Percentiles rank a stretch among this genome's conserved stretches.
Evolutionary conservation across 257 asterid species (phyloP).

Genomic region (Cinchona pubescens): DNA sequence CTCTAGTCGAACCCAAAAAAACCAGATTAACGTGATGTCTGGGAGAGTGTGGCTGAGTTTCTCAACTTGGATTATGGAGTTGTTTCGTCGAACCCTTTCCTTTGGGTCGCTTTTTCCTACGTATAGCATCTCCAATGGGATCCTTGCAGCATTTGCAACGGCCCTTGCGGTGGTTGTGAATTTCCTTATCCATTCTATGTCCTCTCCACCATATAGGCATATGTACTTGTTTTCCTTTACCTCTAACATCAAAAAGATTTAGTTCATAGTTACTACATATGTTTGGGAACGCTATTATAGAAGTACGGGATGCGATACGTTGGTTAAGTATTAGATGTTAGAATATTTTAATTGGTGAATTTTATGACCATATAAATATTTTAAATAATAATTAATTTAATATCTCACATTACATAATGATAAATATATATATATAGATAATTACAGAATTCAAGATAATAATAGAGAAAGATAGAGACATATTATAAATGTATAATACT

Average conservation of each 20-base stretch:
- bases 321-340: no score
- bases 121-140: constrained; percentile 70
- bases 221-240: constrained; percentile 48
- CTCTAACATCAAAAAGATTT: constrained; percentile 30
- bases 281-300: no score
- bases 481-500: no score
- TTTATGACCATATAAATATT: no score
- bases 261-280: no score
- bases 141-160: constrained; percentile 38
- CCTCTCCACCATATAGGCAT: constrained; percentile 89
- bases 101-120: constrained; percentile 73
- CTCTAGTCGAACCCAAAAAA: constrained; percentile 79
- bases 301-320: no score
- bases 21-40: constrained; percentile 52
- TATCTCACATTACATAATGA: no score
- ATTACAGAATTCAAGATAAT: not conserved
- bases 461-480: no score
- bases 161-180: constrained; percentile 48
- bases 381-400: no score
- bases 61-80: constrained; percentile 45
- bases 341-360: no score
- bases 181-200: constrained; percentile 68
- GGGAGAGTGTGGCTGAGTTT: constrained; percentile 58
- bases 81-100: constrained; percentile 63
- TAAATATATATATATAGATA: no score